Evolutionary conservation across 805 yeast species (phyloP).

Genomic region (Helenozyma baotianmanensis): DNA sequence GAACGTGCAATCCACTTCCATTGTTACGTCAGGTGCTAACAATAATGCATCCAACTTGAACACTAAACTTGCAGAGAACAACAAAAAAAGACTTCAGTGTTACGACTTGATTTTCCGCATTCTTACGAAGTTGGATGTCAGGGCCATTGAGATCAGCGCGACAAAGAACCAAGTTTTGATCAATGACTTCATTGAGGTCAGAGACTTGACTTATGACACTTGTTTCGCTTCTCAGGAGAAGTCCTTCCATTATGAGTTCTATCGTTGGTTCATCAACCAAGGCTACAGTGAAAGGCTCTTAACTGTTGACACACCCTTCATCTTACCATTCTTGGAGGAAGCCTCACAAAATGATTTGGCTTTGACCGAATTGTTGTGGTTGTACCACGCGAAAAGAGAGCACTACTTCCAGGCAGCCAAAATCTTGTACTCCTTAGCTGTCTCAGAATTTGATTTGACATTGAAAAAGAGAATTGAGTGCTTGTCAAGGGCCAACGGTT

Average conservation of each 20-base stretch:
- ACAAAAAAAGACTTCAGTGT: slow-evolving; percentile 32
- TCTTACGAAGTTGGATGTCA: slow-evolving; percentile 64
- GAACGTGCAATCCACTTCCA: slow-evolving; percentile 2
- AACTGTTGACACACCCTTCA: slow-evolving; percentile 75
- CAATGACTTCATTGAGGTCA: slow-evolving; percentile 51
- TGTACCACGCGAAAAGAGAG: slow-evolving; percentile 79
- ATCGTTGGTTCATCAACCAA: slow-evolving; percentile 84
- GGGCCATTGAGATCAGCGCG: slow-evolving; percentile 45
- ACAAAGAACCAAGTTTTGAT: slow-evolving; percentile 35
- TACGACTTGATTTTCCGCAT: slow-evolving; percentile 75
- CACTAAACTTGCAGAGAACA: slow-evolving; percentile 11
- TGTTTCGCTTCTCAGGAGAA: slow-evolving; percentile 75
- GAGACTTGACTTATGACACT: slow-evolving; percentile 69
- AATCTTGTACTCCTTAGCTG: slow-evolving; percentile 63
- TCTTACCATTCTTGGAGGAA: slow-evolving; percentile 71
- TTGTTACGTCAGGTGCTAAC: slow-evolving; percentile 6
- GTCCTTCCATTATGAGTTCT: slow-evolving; percentile 85
- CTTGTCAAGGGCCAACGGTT: slow-evolving; percentile 87
- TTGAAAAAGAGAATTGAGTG: slow-evolving; percentile 78
- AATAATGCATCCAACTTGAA: slow-evolving; percentile 5
- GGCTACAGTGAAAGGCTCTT: slow-evolving; percentile 73
- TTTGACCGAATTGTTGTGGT: slow-evolving; percentile 82
- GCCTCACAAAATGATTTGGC: slow-evolving; percentile 59
- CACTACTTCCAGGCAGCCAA: slow-evolving; percentile 81
- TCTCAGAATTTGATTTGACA: slow-evolving; percentile 64